Evolutionary conservation across 1,284 basidiomycete species (phyloP).

Genomic region (Anthracocystis panici-leucophaei): DNA sequence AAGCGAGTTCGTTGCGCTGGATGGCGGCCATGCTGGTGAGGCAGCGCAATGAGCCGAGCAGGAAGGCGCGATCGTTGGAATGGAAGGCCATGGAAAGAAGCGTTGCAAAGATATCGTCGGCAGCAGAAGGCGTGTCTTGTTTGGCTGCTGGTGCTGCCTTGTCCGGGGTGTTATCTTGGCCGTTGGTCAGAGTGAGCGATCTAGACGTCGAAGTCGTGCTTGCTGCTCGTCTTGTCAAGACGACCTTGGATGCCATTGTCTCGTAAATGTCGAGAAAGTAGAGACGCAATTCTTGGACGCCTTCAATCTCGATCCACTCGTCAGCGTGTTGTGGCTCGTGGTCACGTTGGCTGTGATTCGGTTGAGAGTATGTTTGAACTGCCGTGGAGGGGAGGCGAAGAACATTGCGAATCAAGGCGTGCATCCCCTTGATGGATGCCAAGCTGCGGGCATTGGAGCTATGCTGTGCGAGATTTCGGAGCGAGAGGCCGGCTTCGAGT

Average conservation of each 20-base stretch:
- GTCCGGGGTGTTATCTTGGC: neutral
- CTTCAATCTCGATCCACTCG: slow-evolving; percentile 55
- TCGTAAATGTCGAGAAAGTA: slow-evolving; percentile 66
- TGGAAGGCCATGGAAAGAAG: slow-evolving; percentile 52
- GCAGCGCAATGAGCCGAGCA: slow-evolving; percentile 61
- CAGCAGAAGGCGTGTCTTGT: slow-evolving; percentile 1
- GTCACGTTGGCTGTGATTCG: neutral
- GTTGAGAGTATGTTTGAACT: neutral
- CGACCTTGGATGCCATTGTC: slow-evolving; percentile 36
- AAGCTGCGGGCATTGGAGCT: slow-evolving; percentile 46
- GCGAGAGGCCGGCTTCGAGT: slow-evolving; percentile 53
- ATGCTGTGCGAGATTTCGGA: slow-evolving; percentile 55
- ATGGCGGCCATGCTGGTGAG: slow-evolving; percentile 52
- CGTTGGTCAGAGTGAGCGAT: neutral
- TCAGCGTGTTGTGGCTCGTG: slow-evolving; percentile 26
- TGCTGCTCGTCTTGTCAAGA: slow-evolving; percentile 48
- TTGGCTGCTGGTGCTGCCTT: neutral
- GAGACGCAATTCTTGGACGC: slow-evolving; percentile 58
- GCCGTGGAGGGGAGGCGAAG: slow-evolving; percentile 34
- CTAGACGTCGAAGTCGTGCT: neutral
- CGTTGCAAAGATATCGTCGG: slow-evolving; percentile 55
- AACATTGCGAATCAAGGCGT: slow-evolving; percentile 43
- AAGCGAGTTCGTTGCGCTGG: slow-evolving; percentile 56
- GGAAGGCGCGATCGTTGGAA: slow-evolving; percentile 60
- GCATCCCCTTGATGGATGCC: slow-evolving; percentile 29